Evolutionary conservation across 1,284 basidiomycete genomes (phyloP).

Genomic region (Irpex sp.): DNA sequence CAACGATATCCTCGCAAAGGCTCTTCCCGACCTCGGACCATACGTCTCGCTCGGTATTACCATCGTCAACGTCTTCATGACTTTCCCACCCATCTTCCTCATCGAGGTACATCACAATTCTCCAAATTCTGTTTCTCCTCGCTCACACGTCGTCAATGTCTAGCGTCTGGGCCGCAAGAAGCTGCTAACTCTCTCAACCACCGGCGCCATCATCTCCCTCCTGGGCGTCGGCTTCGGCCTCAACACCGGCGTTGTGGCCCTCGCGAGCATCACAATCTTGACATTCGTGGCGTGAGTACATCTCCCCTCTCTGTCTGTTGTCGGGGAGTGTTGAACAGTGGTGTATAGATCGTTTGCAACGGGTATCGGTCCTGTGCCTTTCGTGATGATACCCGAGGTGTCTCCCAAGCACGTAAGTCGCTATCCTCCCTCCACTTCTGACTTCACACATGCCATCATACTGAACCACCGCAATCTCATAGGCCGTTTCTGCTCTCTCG

Average conservation of each 20-base stretch:
- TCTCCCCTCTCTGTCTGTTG: not conserved
- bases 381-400: conserved; percentile 90
- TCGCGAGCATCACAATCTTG: conserved; percentile 76
- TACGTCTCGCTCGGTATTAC: conserved; percentile 78
- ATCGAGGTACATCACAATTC: conserved; percentile 54
- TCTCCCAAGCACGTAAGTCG: conserved; percentile 69
- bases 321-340: not conserved
- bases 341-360: conserved; percentile 71
- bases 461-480: not conserved
- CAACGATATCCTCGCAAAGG: conserved; percentile 76
- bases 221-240: conserved; percentile 69
- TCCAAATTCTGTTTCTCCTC: not conserved
- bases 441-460: not conserved
- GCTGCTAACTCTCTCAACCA: conserved; percentile 51
- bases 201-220: conserved; percentile 63
- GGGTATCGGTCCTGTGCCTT: conserved; percentile 90
- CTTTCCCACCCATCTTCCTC: conserved; percentile 77
- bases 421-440: conserved; percentile 2
- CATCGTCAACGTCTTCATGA: conserved; percentile 77
- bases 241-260: conserved; percentile 48
- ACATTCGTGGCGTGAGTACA: conserved; percentile 75
- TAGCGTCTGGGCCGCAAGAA: conserved; percentile 62
- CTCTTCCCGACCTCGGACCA: conserved; percentile 72
- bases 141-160: not conserved
- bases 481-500: conserved; percentile 83